Base-by-base conservation (phyloP, 768 basidiomycete species). In the Boletus pseudopeckii region DNA sequence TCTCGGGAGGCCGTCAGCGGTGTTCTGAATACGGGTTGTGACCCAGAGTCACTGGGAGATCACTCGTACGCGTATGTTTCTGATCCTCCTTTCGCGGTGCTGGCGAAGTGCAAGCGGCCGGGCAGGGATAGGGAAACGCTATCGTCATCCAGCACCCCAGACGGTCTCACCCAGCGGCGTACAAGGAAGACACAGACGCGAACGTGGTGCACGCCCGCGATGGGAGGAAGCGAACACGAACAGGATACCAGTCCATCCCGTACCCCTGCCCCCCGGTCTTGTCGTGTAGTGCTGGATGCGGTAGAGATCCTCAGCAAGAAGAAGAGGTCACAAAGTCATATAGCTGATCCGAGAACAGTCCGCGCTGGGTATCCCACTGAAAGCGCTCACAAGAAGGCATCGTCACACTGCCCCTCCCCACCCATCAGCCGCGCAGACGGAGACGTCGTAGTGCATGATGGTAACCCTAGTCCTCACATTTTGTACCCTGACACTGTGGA, bases 291-390 rank as follows among this genome's bases (percentile, higher is more conserved):
- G 5, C 36, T 63, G 39, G 63, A 65, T 1, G 63, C 57, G 0
- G 59, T 59, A 17, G 68, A 64, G 33, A 63, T 65, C 33, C 34
- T 58, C 17, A 36, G 17, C 38, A 45, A 43, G 20, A 41, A 43
- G 20, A 39, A 36, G n/a, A 24, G 11, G 15, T 13, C 26, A 13
- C 18, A 5, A 10, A 11, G 4, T 6, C 33, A 13, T 24, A 17
- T 22, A 34, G 20, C 11, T 10, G 3, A 20, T 24, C 13, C 14
- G 4, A 20, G 22, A n/a, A 24, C 45, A 1, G n/a, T 15, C 15
- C 15, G 9, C 30, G 38, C 36, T 11, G 22, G 7, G 20, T 36
- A n/a, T 34, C 37, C 39, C 8, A 38, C n/a, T 2, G 44, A 52
- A 28, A 41, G 32, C 6, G 11, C 40, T 36, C n/a, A 11, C 50